Evolutionary conservation across 805 yeast species (phyloP).

Genomic region (Wickerhamiella hasegawae): DNA sequence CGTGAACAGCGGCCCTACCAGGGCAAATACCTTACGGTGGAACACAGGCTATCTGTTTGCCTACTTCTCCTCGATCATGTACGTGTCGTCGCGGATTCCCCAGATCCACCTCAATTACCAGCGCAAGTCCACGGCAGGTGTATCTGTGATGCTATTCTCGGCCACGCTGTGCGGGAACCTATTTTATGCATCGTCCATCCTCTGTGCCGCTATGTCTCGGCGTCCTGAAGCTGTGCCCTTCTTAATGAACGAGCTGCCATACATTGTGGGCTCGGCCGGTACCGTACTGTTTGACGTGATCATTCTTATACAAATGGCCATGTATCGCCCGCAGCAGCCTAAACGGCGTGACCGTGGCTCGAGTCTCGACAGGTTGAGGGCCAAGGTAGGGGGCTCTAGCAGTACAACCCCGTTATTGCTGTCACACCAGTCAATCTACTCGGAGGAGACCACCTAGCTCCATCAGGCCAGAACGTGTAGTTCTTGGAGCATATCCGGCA

Average conservation of each 20-base stretch:
- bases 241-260: slow-evolving; percentile 59
- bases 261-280: slow-evolving; percentile 71
- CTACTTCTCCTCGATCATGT: slow-evolving; percentile 65
- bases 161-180: slow-evolving; percentile 68
- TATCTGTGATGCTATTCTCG: slow-evolving; percentile 63
- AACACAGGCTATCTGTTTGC: slow-evolving; percentile 40
- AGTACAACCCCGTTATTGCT: neutral
- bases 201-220: slow-evolving; percentile 34
- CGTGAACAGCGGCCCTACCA: neutral
- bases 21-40: too few relatives aligned
- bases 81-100: slow-evolving; percentile 68
- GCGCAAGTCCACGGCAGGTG: slow-evolving; percentile 73
- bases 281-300: slow-evolving; percentile 62
- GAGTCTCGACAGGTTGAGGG: neutral
- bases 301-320: slow-evolving; percentile 21
- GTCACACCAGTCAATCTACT: neutral
- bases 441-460: too few relatives aligned
- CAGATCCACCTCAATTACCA: slow-evolving; percentile 62
- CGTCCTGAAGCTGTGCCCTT: slow-evolving; percentile 33
- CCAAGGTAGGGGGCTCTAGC: neutral
- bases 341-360: neutral
- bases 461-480: too few relatives aligned
- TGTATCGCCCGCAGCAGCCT: slow-evolving; percentile 1
- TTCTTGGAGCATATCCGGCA: too few relatives aligned
- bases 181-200: slow-evolving; percentile 59